Base-by-base conservation (phyloP, 495 filamentous ascomycete genomes). In the Geopyxis carbonaria region DNA sequence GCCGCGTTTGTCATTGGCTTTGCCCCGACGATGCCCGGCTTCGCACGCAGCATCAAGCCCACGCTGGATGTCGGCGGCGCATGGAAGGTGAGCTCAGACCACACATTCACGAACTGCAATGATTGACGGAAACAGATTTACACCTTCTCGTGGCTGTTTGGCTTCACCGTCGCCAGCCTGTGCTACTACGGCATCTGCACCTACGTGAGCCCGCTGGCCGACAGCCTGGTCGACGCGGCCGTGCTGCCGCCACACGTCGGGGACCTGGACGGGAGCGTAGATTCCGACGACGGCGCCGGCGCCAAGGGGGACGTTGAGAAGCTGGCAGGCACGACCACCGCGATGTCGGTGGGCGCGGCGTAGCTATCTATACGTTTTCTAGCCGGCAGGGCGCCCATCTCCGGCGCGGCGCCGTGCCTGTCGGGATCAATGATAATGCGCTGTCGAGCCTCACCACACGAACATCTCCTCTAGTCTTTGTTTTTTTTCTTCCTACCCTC, bases 1-100 rank as follows among this genome's bases (percentile, higher is more conserved):
- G 41, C 34, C 1, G 55, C 60, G 8, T 65, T 64, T 44, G 8
- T 59, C 6, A 27, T 58, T 13, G 63, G 64, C 2, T 58, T 66
- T 44, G 44, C 55, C 4, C 62, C 61, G 5, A 57, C 60, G 21
- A 30, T 68, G 31, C 65, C 65, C 0, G 62, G 63, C 15, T 57
- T 62, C 20, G 48, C 48, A 10, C 53, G 53, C 37, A 51, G 42
- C 23, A 59, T 62, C 34, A 21, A 52, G 13, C 33, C 28, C 22
- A 51, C 40, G 5, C 39, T 53, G 18, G 56, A 50, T 22, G 31
- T 33, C 14, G 57, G 59, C 25, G 51, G 48, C 41, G 59, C 57
- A 16, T 61, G 59, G 59, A 58, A 57, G 44, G 44, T 47, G 20
- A 18, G 43, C 39, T 2, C 23, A 5, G 15, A 39, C 20, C 11